Percentiles rank a stretch among this genome's conserved stretches.
These are phyloP conservation scores for Apiotrichum sp. DNA, from an alignment of 1,284 basidiomycete species.

Conservation along the genomic window DNA sequence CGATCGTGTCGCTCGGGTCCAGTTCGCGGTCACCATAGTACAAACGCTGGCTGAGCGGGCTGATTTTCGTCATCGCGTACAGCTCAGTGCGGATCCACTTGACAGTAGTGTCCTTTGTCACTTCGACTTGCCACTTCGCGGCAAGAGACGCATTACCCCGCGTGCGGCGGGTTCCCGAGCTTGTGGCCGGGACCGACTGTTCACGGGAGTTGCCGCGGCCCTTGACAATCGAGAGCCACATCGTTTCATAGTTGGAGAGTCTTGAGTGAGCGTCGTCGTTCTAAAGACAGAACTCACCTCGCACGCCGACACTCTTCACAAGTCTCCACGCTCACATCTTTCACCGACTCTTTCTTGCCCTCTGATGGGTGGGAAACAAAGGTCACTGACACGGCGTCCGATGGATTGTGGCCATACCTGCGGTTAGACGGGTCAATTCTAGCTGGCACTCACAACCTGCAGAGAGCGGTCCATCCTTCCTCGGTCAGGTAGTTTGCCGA, in stretches of 20 bases:
- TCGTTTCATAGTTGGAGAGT: slow-evolving; percentile 15
- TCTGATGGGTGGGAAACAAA: slow-evolving; percentile 4
- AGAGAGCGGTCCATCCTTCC: slow-evolving; percentile 24
- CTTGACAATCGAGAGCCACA: slow-evolving; percentile 16
- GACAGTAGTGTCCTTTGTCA: slow-evolving; percentile 24
- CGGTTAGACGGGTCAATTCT: background rate
- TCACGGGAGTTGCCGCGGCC: background rate
- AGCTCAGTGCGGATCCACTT: slow-evolving; percentile 32
- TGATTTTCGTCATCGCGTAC: slow-evolving; percentile 15
- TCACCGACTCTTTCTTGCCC: slow-evolving; percentile 3
- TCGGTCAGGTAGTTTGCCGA: slow-evolving; percentile 12
- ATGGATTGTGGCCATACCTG: slow-evolving; percentile 20
- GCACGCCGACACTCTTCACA: slow-evolving; percentile 12
- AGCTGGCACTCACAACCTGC: slow-evolving; percentile 18
- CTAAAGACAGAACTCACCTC: slow-evolving; percentile 2
- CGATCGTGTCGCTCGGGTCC: slow-evolving; percentile 25
- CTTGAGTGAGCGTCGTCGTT: background rate
- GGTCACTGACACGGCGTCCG: slow-evolving; percentile 15
- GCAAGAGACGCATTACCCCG: background rate
- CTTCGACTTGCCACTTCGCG: slow-evolving; percentile 10
- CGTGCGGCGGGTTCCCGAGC: background rate
- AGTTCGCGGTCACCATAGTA: slow-evolving; percentile 22
- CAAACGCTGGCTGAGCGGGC: slow-evolving; percentile 28
- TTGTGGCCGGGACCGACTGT: background rate
- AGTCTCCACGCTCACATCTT: slow-evolving; percentile 3